Base-by-base conservation (phyloP, 352 stramenopile genomes). In the Hyaloperonospora brassicae region DNA sequence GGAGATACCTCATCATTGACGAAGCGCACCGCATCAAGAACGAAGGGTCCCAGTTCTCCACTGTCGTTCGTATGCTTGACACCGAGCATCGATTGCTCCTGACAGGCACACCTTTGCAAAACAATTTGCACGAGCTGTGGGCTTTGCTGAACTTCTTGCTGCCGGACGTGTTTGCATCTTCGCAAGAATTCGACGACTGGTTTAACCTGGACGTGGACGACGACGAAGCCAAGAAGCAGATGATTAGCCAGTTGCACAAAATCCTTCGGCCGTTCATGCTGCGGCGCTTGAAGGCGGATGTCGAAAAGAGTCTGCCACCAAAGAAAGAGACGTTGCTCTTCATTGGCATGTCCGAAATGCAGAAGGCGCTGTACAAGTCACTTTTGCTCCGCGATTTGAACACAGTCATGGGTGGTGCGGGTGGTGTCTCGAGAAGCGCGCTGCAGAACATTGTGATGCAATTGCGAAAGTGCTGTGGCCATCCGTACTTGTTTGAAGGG, bases 301-400 rank as follows among this genome's bases (percentile, higher is more conserved):
- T 99, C 3, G 97, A 99, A 61, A 98, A 98, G 62, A 96, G 76
- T 55, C 72, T 98, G 17, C 95, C 94, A 10, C 92, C 93, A 5
- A 99, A 99, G 76, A 95, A 98, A 62, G 97, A 99, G 70, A 98
- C 96, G 9, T 77, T 96, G 57, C 69, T 98, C 30, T 91, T 96
- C 59, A 86, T 96, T 12, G 83, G 84, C 24, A 93, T 95, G 84
- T 90, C 84, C 8, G 62, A 76, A 24, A 95, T 95, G 82, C 95
- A 98, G 62, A 98, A 98, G 64, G 77, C 89, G 30, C 65, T 98
- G 14, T 99, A 99, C 73, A 97, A 98, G 63, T 97, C 94, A 27
- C 71, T 98, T 6, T 71, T 98, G 17, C 66, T 98, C 24, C 90
- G 95, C 42, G 95, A 99, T 70, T 97, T 98, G 79, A 89, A 92